These are phyloP conservation scores for Cercospora zeae-maydis DNA, from an alignment of 2,329 filamentous ascomycete genomes.

Conservation along the genomic window DNA sequence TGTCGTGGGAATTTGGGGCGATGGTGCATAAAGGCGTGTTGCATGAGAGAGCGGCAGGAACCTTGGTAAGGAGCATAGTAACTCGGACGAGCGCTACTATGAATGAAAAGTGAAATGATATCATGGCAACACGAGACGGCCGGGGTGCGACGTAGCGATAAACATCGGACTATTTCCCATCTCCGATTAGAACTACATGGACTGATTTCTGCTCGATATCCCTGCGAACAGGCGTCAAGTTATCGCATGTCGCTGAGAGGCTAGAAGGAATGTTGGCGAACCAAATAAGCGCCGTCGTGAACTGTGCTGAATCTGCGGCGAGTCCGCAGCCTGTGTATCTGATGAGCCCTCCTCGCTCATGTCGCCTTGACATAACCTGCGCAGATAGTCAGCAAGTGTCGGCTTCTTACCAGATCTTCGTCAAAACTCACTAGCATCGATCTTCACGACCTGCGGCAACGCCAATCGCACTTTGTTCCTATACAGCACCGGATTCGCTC, in stretches of 20 bases:
- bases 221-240: neutral
- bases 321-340: neutral
- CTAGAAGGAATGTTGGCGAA: neutral
- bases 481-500: slow-evolving; percentile 75
- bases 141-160: neutral
- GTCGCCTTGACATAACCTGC: slow-evolving; percentile 28
- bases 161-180: neutral
- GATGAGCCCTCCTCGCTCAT: neutral
- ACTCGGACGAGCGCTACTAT: neutral
- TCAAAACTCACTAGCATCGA: slow-evolving; percentile 84
- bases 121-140: neutral
- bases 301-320: neutral
- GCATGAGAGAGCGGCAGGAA: neutral
- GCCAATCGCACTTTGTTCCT: slow-evolving; percentile 88
- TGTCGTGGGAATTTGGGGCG: slow-evolving; percentile 50
- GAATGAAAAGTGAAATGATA: neutral
- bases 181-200: neutral
- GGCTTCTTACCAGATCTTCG: no score
- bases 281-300: neutral
- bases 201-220: neutral
- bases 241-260: neutral
- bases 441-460: slow-evolving; percentile 83
- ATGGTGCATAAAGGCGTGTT: slow-evolving; percentile 36
- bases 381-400: slow-evolving; percentile 6
- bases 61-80: neutral